Percentiles rank a stretch among this genome's conserved stretches.
Evolutionary conservation across 2,329 filamentous ascomycete species (phyloP).

Genomic region (Aspergillus proliferans): DNA sequence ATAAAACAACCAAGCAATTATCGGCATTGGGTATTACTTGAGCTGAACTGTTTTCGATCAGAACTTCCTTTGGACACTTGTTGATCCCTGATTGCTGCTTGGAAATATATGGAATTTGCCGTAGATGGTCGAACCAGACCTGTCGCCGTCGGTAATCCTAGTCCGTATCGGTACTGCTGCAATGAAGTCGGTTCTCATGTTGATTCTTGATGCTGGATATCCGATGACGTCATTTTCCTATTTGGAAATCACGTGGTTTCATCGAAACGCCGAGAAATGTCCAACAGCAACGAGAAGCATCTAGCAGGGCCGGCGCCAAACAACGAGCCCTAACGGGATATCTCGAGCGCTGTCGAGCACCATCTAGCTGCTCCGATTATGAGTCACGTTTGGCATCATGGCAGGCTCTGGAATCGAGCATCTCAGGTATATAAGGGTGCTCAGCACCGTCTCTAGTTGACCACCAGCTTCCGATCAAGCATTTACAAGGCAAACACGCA

Average conservation of each 20-base stretch:
- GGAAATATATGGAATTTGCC: no score
- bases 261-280: conserved; percentile 19
- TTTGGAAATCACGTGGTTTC: conserved; percentile 16
- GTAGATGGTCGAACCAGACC: no score
- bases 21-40: no score
- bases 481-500: background rate
- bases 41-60: no score
- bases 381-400: background rate
- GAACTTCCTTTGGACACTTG: no score
- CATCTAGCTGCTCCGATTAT: background rate
- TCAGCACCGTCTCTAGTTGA: conserved; percentile 3
- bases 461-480: background rate
- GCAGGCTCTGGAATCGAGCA: conserved; percentile 11
- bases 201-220: background rate
- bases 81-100: no score
- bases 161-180: no score
- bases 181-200: background rate
- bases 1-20: no score
- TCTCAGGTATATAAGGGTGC: conserved; percentile 14
- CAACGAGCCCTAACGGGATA: conserved; percentile 4
- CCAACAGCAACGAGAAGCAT: conserved; percentile 4
- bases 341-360: background rate
- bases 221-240: background rate
- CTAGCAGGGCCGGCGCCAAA: conserved; percentile 4
- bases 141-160: no score